Conservation (phyloP, 2,329 filamentous ascomycete species). For the Penicillium sp. region DNA sequence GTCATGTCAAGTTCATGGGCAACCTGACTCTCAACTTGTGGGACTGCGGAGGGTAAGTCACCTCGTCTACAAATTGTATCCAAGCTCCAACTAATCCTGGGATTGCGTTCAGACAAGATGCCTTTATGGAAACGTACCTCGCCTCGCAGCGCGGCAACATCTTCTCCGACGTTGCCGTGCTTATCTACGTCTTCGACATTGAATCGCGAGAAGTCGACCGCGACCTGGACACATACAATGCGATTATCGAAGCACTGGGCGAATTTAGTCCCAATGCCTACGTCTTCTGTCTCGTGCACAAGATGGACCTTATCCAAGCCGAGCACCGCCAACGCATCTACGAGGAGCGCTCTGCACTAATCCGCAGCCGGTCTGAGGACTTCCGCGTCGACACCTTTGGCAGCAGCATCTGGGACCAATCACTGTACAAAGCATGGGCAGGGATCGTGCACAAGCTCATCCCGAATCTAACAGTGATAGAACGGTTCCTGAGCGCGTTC, state of each 20-base stretch:
- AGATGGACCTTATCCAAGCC: conserved; percentile 92
- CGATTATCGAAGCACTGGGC: conserved; percentile 81
- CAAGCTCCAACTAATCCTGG: neutral
- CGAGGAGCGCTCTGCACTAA: conserved; percentile 74
- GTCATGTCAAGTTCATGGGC: conserved; percentile 97
- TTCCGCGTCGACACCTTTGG: conserved; percentile 84
- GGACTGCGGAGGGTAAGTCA: conserved; percentile 83
- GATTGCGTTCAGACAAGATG: conserved; percentile 69
- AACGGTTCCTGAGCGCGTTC: conserved; percentile 77
- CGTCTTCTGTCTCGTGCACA: conserved; percentile 95
- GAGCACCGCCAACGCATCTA: conserved; percentile 78
- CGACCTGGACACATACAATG: conserved; percentile 87
- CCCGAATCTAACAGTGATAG: conserved; percentile 87
- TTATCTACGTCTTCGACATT: conserved; percentile 99
- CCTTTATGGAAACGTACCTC: conserved; percentile 98
- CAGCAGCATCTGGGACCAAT: conserved; percentile 98
- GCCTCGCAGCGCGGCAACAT: conserved; percentile 93
- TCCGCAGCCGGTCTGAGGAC: conserved; percentile 69
- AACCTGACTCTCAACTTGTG: conserved; percentile 96
- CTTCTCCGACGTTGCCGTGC: conserved; percentile 91
- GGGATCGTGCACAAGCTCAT: conserved; percentile 97
- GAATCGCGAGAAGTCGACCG: conserved; percentile 92
- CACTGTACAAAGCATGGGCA: conserved; percentile 96
- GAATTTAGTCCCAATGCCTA: conserved; percentile 80
- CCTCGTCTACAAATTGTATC: neutral